Percentiles rank a stretch among this genome's conserved stretches.
Evolutionary conservation across 2,329 filamentous ascomycete species (phyloP).

Genomic region (Aspergillus carbonarius): DNA sequence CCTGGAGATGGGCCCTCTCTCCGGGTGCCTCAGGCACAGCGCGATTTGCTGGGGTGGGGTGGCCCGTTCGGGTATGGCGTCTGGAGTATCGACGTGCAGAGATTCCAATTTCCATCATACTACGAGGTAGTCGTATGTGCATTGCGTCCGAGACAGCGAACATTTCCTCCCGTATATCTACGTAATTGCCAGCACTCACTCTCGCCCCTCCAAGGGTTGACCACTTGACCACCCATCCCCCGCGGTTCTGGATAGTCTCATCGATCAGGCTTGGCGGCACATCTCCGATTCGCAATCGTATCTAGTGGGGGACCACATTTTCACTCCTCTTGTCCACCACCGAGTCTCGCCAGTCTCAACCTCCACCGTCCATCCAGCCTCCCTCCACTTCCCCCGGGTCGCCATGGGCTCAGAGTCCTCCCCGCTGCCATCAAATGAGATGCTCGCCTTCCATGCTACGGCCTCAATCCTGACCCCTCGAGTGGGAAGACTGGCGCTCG

Average conservation of each 20-base stretch:
- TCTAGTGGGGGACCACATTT: constrained; percentile 8
- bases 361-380: constrained; percentile 1
- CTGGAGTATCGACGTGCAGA: no score
- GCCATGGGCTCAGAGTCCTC: constrained; percentile 31
- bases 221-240: no score
- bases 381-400: neutral
- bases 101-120: no score
- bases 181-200: no score
- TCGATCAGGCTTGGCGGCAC: neutral
- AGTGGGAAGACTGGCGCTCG: constrained; percentile 65
- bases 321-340: neutral
- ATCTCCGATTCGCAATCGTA: neutral
- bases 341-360: neutral
- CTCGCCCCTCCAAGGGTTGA: no score
- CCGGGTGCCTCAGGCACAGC: no score
- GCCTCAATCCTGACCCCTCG: constrained; percentile 53
- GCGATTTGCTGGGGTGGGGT: no score
- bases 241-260: neutral
- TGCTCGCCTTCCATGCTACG: constrained; percentile 39
- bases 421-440: constrained; percentile 27
- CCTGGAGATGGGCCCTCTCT: no score
- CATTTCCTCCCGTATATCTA: no score
- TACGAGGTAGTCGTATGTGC: no score
- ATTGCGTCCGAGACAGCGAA: no score
- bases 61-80: no score